Base-by-base conservation (phyloP, 2,329 filamentous ascomycete genomes). In the Neofusicoccum umdonicola region DNA sequence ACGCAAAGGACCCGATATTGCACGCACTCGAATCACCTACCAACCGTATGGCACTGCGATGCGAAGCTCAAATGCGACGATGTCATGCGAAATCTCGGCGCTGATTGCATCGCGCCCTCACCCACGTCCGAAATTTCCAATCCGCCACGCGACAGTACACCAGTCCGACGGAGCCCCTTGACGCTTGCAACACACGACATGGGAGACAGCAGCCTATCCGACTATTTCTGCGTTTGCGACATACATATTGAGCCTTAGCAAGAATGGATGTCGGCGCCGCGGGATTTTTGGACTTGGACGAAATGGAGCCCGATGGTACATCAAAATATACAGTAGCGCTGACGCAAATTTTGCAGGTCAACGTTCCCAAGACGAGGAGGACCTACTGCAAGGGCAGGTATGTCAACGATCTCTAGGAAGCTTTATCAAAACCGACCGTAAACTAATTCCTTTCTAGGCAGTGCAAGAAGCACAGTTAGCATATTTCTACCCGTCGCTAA, bases 381-480 rank as follows among this genome's bases (percentile, higher is more conserved):
- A 97, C 93, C 83, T 97, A 93, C 87, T 96, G 92, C 92, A 96
- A 96, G 88, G 91, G 91, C 87, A 93, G 90, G 87, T 88, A 92
- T 79, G 96, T 93, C 91, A 86, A 86, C 78, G 83, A 84, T 81
- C 82, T 81, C 76, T 31, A 19, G 34, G 12, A 0, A 1, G 35
- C 22, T 45, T 15, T 6, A 48, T 12, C 11, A 22, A 22, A 22
- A 22, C 22, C 22, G 22, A 22, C 22, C 22, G 22, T 22, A 22
- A 22, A 22, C 22, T 22, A 22, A 22, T 22, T 22, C 22, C 22
- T 22, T 22, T 22, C 22, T 22, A 93, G 90, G 87, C 88, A 92
- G 79, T 96, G 93, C 91, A 86, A 86, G 79, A 83, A 83, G 81
- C 81, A 82, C 77, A 88, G 22, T 22, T 22, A 22, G 22, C 22